Conservation (phyloP, 2,329 filamentous ascomycete species). For the Apiospora kogelbergensis region DNA sequence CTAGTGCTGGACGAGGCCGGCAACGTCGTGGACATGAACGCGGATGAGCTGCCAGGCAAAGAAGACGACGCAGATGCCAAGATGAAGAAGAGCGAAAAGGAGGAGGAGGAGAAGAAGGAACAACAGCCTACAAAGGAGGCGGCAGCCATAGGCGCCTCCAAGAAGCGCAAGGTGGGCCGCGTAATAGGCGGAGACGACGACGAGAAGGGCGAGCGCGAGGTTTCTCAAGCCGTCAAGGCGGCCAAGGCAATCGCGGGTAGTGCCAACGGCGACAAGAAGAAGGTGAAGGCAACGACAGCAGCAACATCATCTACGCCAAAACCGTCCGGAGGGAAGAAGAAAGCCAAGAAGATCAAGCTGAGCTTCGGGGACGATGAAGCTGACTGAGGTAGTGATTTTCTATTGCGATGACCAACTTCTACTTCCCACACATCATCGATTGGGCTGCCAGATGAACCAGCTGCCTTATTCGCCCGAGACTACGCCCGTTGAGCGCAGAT, state of each 20-base stretch:
- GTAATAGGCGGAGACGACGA: constrained; percentile 42
- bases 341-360: constrained; percentile 64
- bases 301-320: constrained; percentile 19
- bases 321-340: constrained; percentile 26
- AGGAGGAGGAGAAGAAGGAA: constrained; percentile 27
- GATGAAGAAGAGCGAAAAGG: constrained; percentile 18
- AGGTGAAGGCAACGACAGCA: constrained; percentile 14
- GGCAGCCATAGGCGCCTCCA: constrained; percentile 43
- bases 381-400: background rate
- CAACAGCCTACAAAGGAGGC: constrained; percentile 14
- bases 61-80: constrained; percentile 35
- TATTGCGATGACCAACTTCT: background rate
- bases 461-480: background rate
- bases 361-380: constrained; percentile 65
- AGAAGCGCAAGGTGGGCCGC: constrained; percentile 57
- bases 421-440: background rate
- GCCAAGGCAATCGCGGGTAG: constrained; percentile 24
- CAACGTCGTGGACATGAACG: constrained; percentile 57
- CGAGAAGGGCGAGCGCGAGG: constrained; percentile 18
- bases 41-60: constrained; percentile 26
- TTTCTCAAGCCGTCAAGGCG: constrained; percentile 15
- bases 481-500: background rate
- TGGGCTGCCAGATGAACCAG: background rate
- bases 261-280: constrained; percentile 14
- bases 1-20: constrained; percentile 73